Conservation (phyloP, 2,329 filamentous ascomycete genomes). For the Penicillium concentricum region DNA sequence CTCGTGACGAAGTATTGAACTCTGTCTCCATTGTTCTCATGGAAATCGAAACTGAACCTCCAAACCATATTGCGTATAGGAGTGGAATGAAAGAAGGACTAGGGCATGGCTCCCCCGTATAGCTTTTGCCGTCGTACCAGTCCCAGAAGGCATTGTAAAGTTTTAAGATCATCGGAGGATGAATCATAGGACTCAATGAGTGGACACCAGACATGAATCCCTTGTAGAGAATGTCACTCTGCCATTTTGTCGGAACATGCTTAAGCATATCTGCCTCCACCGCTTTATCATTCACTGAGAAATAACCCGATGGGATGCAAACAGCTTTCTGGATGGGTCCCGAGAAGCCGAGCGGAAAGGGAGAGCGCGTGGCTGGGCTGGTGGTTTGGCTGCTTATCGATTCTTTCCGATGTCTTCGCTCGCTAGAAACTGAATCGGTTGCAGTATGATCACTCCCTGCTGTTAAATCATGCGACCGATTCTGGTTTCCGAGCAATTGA, state of each 20-base stretch:
- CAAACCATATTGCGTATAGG: constrained; percentile 50
- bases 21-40: constrained; percentile 43
- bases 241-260: constrained; percentile 43
- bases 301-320: constrained; percentile 39
- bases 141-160: constrained; percentile 47
- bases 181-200: constrained; percentile 45
- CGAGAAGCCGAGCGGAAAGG: constrained; percentile 4
- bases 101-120: constrained; percentile 37
- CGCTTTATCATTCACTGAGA: constrained; percentile 31
- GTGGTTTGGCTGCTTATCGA: constrained; percentile 12
- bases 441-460: not conserved
- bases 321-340: constrained; percentile 36
- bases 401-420: constrained; percentile 26
- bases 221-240: constrained; percentile 49
- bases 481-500: constrained; percentile 43
- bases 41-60: constrained; percentile 47
- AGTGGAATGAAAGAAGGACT: constrained; percentile 46
- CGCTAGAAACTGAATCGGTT: not conserved
- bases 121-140: constrained; percentile 43
- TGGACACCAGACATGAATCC: constrained; percentile 49
- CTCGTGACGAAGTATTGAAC: constrained; percentile 38
- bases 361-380: not conserved
- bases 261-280: constrained; percentile 44
- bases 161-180: constrained; percentile 42
- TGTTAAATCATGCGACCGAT: constrained; percentile 33